Base-by-base conservation (phyloP, 2,329 filamentous ascomycete species). In the Coniella lustricola region DNA sequence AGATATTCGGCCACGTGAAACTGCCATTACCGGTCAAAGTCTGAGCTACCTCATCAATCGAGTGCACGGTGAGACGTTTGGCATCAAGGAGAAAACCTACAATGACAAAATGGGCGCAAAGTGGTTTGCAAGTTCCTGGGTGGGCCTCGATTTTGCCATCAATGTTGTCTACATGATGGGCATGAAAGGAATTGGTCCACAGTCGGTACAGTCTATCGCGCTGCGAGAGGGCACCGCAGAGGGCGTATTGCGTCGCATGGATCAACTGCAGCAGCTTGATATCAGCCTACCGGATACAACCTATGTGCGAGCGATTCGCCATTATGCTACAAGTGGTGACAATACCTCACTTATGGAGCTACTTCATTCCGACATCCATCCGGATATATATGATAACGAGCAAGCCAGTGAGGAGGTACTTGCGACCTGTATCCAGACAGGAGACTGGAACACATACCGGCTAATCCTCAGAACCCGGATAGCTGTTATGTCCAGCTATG, bases 131-230 rank as follows among this genome's bases (percentile, higher is more conserved):
- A 83, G 74, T 49, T 69, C 68, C 16, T 85, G 87, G 63, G 75
- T 93, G 18, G 79, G 83, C 1, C 71, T 90, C 9, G 81, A 90
- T 48, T 77, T 84, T 55, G 80, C 88, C 21, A 79, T 94, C 47
- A 77, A 77, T 31, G 75, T 86, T 7, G 69, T 93, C 16, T 73
- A 77, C 48, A 79, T 85, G 57, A 77, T 95, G 44, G 86, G 86
- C 2, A 70, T 94, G 4, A 73, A 79, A 41, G 70, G 73, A 32
- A 84, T 95, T 53, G 90, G 90, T 0, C 84, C 89, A 0, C 68
- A 85, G 16, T 85, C 88, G 3, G 63, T 95, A 17, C 85, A 90
- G 55, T 84, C 90, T 39, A 80, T 95, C 63, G 87, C 83, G 3
- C 64, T 85, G 10, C 76, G 87, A 58, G 79, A 85, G 45, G 63